Base-by-base conservation (phyloP, 2,329 filamentous ascomycete species). In the Claviceps cyperi region DNA sequence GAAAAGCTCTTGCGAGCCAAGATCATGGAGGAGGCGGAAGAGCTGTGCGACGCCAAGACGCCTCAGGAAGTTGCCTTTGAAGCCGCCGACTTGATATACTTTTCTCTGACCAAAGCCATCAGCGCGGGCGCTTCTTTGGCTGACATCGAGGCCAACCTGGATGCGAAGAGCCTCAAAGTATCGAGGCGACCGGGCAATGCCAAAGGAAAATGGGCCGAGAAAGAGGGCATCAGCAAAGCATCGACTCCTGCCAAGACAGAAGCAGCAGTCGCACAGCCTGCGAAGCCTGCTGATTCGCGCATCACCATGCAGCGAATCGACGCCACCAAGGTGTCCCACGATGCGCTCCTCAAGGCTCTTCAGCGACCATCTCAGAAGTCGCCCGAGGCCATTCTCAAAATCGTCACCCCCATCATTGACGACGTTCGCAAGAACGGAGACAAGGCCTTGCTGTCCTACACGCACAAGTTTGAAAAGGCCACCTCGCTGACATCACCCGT, bases 11-110 rank as follows among this genome's bases (percentile, higher is more conserved):
- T 96, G 49, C 78, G 86, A 43, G 92, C 92, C 3, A 98, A 98
- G 75, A 96, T 98, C 50, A 94, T 97, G 81, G 92, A 98, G 67
- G 92, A 98, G 66, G 92, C 92, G 0, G 86, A 94, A 61, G 92
- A 98, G 69, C 76, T 98, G 41, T 96, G 91, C 62, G 81, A 92
- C 55, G 91, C 92, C 15, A 81, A 81, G 56, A 83, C 81, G 0
- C 84, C 86, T 53, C 76, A 90, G 54, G 86, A 97, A 14, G 78
- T 95, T 54, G 88, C 92, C 2, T 94, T 94, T 55, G 92, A 98
- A 67, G 89, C 92, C 8, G 92, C 92, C 0, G 92, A 98, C 62
- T 71, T 98, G 50, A 81, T 98, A 49, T 98, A 97, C 71, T 98
- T 98, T 71, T 88, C 91, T 7, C 70, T 98, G 50, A 87, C 92